A percentile compares a stretch with the other conserved stretches of the same genome.
These are phyloP conservation scores for Malus hybrid DNA, from an alignment of 331 rosid species.

Conservation along the genomic window DNA sequence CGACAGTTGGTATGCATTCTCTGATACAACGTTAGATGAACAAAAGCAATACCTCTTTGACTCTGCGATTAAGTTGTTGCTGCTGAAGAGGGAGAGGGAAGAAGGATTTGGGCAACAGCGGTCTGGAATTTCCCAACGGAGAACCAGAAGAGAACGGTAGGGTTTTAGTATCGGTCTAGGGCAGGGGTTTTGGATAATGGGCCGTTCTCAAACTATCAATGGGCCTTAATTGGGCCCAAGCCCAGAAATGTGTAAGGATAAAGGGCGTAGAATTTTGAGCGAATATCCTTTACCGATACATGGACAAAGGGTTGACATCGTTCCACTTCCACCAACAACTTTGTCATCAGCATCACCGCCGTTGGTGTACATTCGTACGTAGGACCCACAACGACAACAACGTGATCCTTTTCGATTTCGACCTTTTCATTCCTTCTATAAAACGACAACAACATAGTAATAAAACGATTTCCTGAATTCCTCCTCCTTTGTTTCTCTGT, in stretches of 20 bases:
- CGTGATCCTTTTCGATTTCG: background rate
- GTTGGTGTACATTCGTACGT: background rate
- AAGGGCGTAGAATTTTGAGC: background rate
- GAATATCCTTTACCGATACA: background rate
- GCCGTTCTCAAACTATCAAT: background rate
- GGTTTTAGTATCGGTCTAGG: background rate
- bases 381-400: background rate
- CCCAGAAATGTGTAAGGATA: accelerated
- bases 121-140: background rate
- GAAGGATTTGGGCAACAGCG: background rate
- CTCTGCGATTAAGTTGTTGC: background rate
- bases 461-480: no score
- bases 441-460: no score
- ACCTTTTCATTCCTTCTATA: background rate
- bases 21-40: background rate
- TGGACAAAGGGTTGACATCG: background rate
- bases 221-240: background rate
- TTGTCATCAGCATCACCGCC: background rate
- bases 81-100: background rate
- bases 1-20: background rate
- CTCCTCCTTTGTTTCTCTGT: background rate
- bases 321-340: background rate
- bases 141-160: background rate
- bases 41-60: background rate
- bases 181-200: background rate